A percentile compares a stretch with the other conserved stretches of the same genome.
phyloP scores from a whole-genome alignment of 345 rosid species.

The Salix caprea region DNA sequence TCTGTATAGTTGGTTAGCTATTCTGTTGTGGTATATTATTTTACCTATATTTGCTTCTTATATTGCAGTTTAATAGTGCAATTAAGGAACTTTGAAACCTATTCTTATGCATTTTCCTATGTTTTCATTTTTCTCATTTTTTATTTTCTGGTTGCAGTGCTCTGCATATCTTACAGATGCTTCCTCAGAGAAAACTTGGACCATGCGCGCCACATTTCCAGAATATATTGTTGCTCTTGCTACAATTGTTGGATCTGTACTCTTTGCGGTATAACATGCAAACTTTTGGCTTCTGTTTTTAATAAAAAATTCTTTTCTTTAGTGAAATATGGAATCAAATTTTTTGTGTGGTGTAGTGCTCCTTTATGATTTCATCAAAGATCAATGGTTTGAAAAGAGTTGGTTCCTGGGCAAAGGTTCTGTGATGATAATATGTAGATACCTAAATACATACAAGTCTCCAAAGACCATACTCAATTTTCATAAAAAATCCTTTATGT shows the following conservation, averaged over 20 bases:
- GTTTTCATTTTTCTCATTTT: constrained; percentile 4
- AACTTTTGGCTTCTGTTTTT: neutral
- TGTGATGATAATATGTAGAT: neutral
- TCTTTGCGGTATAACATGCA: constrained; percentile 62
- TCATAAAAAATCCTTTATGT: neutral
- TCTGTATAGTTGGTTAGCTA: neutral
- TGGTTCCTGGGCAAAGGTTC: neutral
- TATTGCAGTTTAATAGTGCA: neutral
- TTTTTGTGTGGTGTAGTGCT: neutral
- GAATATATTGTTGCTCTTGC: constrained; percentile 99
- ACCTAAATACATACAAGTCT: neutral
- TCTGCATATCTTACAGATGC: constrained; percentile 65
- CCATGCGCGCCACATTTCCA: constrained; percentile 88
- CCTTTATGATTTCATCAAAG: neutral
- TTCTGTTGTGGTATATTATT: neutral
- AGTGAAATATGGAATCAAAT: neutral
- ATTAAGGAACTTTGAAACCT: constrained; percentile 8
- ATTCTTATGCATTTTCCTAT: neutral
- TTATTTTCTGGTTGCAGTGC: constrained; percentile 45
- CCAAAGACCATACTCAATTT: neutral
- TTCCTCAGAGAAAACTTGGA: constrained; percentile 91
- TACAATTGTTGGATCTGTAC: constrained; percentile 93
- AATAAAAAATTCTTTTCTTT: neutral
- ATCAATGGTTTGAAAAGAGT: neutral
- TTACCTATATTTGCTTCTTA: neutral